These are phyloP conservation scores for Ophiostoma ulmi DNA, from an alignment of 2,329 filamentous ascomycete genomes.

Conservation along the genomic window DNA sequence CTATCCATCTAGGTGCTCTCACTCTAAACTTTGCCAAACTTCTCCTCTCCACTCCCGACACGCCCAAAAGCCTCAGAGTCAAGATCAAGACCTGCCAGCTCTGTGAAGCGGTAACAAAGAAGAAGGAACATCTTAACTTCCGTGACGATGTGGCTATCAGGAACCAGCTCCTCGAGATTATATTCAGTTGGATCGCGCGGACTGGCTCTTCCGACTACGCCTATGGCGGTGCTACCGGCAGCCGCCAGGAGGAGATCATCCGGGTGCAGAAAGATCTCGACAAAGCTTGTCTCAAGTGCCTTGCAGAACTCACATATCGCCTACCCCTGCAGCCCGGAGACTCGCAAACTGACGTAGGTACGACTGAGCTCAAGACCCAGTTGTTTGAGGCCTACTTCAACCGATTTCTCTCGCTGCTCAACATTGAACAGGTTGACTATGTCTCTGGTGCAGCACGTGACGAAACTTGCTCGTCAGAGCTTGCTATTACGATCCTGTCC, in stretches of 20 bases:
- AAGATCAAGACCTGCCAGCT: conserved; percentile 67
- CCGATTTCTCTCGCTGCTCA: conserved; percentile 60
- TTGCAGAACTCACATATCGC: conserved; percentile 62
- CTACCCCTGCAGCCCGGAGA: conserved; percentile 62
- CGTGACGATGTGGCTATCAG: conserved; percentile 64
- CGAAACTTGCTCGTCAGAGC: conserved; percentile 54
- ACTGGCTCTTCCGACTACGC: conserved; percentile 35
- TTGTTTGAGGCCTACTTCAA: conserved; percentile 71
- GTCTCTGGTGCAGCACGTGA: conserved; percentile 42
- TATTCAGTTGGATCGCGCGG: conserved; percentile 63
- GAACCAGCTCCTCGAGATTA: conserved; percentile 63
- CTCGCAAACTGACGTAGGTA: conserved; percentile 60
- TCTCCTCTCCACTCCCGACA: conserved; percentile 54
- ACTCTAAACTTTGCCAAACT: conserved; percentile 64
- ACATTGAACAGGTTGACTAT: conserved; percentile 49
- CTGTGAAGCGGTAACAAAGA: conserved; percentile 58
- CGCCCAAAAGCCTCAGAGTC: conserved; percentile 52
- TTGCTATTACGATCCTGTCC: conserved; percentile 62
- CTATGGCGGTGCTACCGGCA: conserved; percentile 30
- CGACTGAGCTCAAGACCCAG: conserved; percentile 63
- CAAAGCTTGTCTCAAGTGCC: conserved; percentile 57
- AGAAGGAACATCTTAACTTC: conserved; percentile 63
- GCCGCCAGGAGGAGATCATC: conserved; percentile 52
- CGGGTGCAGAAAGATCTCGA: conserved; percentile 62
- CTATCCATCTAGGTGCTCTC: conserved; percentile 58